Evolutionary conservation across 176 grass and related monocot genomes (phyloP).

Genomic region (Ensete glaucum): DNA sequence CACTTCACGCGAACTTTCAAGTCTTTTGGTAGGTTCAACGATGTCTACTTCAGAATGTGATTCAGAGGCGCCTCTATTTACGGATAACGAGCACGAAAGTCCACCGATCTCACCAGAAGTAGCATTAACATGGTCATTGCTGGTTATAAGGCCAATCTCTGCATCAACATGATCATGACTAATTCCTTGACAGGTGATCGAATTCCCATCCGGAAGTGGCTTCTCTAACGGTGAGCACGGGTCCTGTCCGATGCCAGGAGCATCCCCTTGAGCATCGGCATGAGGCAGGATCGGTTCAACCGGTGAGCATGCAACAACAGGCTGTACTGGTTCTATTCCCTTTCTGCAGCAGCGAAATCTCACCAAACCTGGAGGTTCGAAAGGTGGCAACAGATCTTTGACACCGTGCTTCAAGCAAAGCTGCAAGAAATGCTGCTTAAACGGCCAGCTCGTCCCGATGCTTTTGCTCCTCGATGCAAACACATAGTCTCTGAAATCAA

Average conservation of each 20-base stretch:
- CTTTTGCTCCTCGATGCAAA: not conserved
- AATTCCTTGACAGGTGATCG: not conserved
- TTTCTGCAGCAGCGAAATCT: not conserved
- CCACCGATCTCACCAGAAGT: not conserved
- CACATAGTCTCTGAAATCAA: not conserved
- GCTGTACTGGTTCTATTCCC: not conserved
- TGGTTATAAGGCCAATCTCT: not conserved
- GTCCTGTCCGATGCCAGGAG: not conserved
- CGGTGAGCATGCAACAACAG: not conserved
- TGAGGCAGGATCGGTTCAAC: not conserved
- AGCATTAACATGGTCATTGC: not conserved
- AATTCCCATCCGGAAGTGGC: not conserved
- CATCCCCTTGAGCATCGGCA: not conserved
- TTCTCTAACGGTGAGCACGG: conserved; percentile 3
- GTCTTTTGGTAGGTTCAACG: not conserved
- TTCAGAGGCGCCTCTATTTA: conserved; percentile 1
- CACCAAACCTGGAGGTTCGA: conserved; percentile 10
- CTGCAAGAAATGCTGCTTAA: not conserved
- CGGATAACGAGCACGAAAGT: not conserved
- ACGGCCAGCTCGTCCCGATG: not conserved
- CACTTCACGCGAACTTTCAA: not conserved
- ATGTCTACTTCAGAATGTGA: not conserved
- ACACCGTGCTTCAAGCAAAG: not conserved
- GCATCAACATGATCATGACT: not conserved
- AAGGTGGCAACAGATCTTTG: not conserved